A percentile compares a stretch with the other conserved stretches of the same genome.
These are phyloP conservation scores for Pezicula neosporulosa DNA, from an alignment of 2,329 filamentous ascomycete genomes.

Conservation along the genomic window DNA sequence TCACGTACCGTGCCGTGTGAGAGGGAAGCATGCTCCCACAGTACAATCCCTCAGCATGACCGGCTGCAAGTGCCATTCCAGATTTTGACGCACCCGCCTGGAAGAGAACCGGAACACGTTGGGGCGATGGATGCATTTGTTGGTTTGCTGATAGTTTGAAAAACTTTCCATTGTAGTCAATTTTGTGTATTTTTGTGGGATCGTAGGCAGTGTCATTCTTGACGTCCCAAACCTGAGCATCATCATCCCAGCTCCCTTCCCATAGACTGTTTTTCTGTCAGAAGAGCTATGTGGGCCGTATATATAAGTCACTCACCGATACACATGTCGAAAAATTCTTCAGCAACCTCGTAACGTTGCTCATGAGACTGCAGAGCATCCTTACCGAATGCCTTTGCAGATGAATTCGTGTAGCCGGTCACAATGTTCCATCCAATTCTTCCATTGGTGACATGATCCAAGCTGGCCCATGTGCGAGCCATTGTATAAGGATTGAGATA, in stretches of 20 bases:
- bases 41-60: conserved; percentile 68
- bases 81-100: conserved; percentile 65
- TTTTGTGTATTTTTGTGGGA: conserved; percentile 52
- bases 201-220: conserved; percentile 52
- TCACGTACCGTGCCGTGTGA: conserved; percentile 55
- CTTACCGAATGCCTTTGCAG: conserved; percentile 54
- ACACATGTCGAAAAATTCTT: conserved; percentile 61
- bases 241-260: conserved; percentile 64
- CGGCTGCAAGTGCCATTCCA: conserved; percentile 62
- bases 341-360: conserved; percentile 57
- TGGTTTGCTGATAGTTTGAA: conserved; percentile 60
- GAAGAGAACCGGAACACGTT: conserved; percentile 63
- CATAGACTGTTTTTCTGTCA: conserved; percentile 45
- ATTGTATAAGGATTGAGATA: conserved; percentile 67
- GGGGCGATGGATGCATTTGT: conserved; percentile 59
- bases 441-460: conserved; percentile 62
- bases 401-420: conserved; percentile 62
- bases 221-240: conserved; percentile 56
- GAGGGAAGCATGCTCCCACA: conserved; percentile 59
- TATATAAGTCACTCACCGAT: conserved; percentile 25
- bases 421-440: conserved; percentile 42
- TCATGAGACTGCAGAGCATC: conserved; percentile 44
- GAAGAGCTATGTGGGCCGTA: background rate
- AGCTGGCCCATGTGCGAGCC: conserved; percentile 57
- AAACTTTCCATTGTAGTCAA: conserved; percentile 60